Conservation (phyloP, 1,284 basidiomycete species). For the Cutaneotrichosporon cavernicola region DNA sequence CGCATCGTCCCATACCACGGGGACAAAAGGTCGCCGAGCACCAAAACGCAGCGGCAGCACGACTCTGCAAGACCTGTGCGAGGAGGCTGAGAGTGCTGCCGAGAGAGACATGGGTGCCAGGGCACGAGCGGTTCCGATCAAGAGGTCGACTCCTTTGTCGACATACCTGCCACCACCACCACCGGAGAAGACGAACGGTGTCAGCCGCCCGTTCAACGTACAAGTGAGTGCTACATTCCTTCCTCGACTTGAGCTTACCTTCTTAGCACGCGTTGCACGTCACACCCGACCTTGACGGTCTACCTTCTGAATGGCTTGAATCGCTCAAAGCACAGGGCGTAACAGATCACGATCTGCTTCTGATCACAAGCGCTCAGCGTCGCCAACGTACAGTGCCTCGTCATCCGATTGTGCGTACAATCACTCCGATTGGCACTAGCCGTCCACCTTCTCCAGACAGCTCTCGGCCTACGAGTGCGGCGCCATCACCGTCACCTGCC, state of each 20-base stretch:
- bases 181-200: conserved; percentile 12
- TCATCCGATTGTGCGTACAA: conserved; percentile 2
- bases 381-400: conserved; percentile 18
- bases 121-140: not conserved
- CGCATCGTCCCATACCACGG: not conserved
- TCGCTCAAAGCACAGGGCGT: conserved; percentile 42
- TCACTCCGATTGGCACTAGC: conserved; percentile 6
- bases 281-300: conserved; percentile 38
- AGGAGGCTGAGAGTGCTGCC: conserved; percentile 5
- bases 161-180: not conserved
- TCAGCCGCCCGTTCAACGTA: conserved; percentile 46
- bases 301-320: conserved; percentile 42
- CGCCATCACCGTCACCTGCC: not conserved
- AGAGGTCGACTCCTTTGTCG: not conserved
- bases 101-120: not conserved
- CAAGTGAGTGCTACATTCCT: conserved; percentile 30
- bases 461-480: not conserved
- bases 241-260: not conserved
- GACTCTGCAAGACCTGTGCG: conserved; percentile 6
- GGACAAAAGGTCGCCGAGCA: not conserved
- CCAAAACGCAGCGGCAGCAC: not conserved
- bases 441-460: not conserved
- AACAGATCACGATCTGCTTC: conserved; percentile 39
- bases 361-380: conserved; percentile 37
- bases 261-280: conserved; percentile 49